A percentile compares a stretch with the other conserved stretches of the same genome.
phyloP scores from a whole-genome alignment of 371 early-diverging fungal species.

The Synchytrium microbalum region DNA sequence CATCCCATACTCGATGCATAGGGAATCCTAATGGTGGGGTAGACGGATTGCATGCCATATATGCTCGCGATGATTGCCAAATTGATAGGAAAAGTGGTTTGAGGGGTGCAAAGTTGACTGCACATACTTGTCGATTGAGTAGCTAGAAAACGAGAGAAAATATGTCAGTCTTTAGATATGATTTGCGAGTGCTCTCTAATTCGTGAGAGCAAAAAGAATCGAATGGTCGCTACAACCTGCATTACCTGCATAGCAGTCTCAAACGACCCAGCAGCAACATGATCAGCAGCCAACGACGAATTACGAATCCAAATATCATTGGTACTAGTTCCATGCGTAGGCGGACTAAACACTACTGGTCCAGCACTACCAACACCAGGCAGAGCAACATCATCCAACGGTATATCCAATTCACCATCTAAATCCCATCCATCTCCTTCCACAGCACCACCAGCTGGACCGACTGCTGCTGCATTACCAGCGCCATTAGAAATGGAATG shows the following conservation, averaged over 20 bases:
- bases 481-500: background rate
- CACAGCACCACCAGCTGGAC: background rate
- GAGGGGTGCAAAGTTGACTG: conserved; percentile 81
- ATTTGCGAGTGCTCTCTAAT: background rate
- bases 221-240: background rate
- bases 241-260: conserved; percentile 84
- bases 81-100: conserved; percentile 76
- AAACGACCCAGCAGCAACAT: conserved; percentile 88
- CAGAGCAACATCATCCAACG: conserved; percentile 12
- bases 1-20: conserved; percentile 15
- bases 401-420: conserved; percentile 50
- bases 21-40: conserved; percentile 42
- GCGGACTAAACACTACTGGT: conserved; percentile 32
- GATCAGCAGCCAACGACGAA: conserved; percentile 76
- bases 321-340: conserved; percentile 56
- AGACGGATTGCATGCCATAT: conserved; percentile 54
- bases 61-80: conserved; percentile 64
- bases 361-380: background rate
- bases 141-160: conserved; percentile 31
- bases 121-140: conserved; percentile 79
- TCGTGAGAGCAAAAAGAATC: conserved; percentile 1
- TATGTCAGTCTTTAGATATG: background rate
- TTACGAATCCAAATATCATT: conserved; percentile 70
- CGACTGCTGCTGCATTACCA: background rate
- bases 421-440: conserved; percentile 53